Conservation (phyloP, 1,284 basidiomycete species). For the Leccinum griseonigrum region DNA sequence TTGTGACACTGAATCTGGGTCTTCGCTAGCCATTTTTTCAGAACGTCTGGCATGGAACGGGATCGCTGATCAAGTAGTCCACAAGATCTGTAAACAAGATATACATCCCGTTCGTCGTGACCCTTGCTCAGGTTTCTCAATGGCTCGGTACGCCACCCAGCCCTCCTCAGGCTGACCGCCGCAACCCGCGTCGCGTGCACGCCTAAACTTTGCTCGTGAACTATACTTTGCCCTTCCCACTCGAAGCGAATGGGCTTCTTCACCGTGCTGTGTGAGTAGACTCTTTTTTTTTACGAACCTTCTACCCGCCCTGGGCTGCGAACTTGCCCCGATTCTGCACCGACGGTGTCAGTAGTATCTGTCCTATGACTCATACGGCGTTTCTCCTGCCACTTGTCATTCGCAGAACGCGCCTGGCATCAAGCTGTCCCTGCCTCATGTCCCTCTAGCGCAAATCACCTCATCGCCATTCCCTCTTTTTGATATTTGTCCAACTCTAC, state of each 20-base stretch:
- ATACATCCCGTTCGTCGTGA: neutral
- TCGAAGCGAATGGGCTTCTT: constrained; percentile 3
- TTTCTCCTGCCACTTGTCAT: constrained; percentile 11
- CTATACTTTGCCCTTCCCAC: constrained; percentile 9
- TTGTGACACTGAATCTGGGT: constrained; percentile 14
- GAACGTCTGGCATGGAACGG: constrained; percentile 7
- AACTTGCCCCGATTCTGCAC: constrained; percentile 14
- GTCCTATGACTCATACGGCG: constrained; percentile 6
- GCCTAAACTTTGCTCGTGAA: neutral
- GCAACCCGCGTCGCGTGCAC: neutral
- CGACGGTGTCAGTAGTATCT: constrained; percentile 15
- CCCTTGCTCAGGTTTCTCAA: neutral
- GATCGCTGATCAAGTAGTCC: constrained; percentile 17
- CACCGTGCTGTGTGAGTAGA: neutral
- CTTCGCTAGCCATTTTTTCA: constrained; percentile 18
- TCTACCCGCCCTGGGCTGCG: constrained; percentile 2
- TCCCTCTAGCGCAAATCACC: constrained; percentile 15
- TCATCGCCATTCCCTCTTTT: constrained; percentile 18
- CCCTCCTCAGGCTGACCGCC: neutral
- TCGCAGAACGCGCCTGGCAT: neutral
- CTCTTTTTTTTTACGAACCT: constrained; percentile 6
- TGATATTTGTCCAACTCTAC: constrained; percentile 6
- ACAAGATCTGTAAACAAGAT: constrained; percentile 12
- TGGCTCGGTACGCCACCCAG: constrained; percentile 12
- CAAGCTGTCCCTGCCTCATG: constrained; percentile 20